Base-by-base conservation (phyloP, 1,139 yeast species). In the Yamadazyma siamensis region DNA sequence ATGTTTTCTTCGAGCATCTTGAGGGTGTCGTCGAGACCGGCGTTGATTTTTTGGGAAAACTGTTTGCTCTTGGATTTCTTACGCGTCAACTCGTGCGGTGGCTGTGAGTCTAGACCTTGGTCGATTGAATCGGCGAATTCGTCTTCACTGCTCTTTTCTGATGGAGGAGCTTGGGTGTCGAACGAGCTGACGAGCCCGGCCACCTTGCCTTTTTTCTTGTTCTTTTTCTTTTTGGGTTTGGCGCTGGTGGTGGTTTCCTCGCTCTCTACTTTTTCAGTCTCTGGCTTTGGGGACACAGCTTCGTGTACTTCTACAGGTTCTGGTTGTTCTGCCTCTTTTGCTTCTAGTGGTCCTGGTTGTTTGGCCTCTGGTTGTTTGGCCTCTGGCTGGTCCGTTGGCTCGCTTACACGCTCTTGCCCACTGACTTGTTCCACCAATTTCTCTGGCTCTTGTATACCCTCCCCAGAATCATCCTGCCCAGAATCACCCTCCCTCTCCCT, bases 1-100 rank as follows among this genome's bases (percentile, higher is more conserved):
- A n/a, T n/a, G n/a, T 65, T 63, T 38, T 65, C 71, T 43, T 63
- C 54, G 28, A 66, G 49, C 70, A 66, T 65, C 32, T 60, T 57
- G 33, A 66, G 42, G 4, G 73, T 66, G 33, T 56, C 54, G 33
- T 65, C 62, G 31, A 65, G 46, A 23, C 58, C 68, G 24, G 41
- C 53, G 36, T 61, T 53, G 31, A 66, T 47, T 32, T 61, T 58
- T 26, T 47, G 41, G 29, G 50, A 45, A 34, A 57, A 56, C 30
- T 52, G 50, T 29, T 55, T 55, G 15, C 58, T 50, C 32, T 41
- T 52, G 21, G 61, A 53, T 15, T 52, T 50, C 20, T 49, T 50
- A 23, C 59, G 34, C 8, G 39, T 33, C 14, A 49, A 32, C 14
- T 34, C 30, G 21, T 28, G 21, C 21, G 23, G 33, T 10, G 20